Evolutionary conservation across 2,329 filamentous ascomycete genomes (phyloP).

Genomic region (Talaromyces sp.): DNA sequence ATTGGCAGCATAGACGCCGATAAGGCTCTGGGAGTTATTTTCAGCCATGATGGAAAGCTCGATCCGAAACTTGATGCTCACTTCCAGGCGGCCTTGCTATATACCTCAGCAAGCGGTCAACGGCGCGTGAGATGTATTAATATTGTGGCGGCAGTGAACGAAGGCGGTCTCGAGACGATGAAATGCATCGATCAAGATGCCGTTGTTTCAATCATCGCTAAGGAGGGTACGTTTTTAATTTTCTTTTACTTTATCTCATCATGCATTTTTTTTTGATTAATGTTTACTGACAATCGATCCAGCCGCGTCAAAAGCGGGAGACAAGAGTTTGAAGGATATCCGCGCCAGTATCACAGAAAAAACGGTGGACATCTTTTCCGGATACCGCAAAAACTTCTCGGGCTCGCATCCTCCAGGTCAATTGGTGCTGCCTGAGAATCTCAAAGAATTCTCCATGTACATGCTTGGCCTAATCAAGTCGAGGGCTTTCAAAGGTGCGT

Average conservation of each 20-base stretch:
- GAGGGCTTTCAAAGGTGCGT: constrained; percentile 72
- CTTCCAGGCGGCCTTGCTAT: constrained; percentile 91
- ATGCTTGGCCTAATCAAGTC: constrained; percentile 85
- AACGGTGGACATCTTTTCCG: constrained; percentile 84
- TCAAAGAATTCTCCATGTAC: constrained; percentile 97
- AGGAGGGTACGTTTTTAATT: constrained; percentile 54
- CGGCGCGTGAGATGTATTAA: constrained; percentile 89
- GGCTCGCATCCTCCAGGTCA: constrained; percentile 83
- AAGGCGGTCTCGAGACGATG: constrained; percentile 75
- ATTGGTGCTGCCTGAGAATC: constrained; percentile 86
- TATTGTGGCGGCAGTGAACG: constrained; percentile 84
- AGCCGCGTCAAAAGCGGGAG: constrained; percentile 75
- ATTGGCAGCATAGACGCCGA: constrained; percentile 89
- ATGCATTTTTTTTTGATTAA: constrained; percentile 20
- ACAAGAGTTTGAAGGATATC: constrained; percentile 77
- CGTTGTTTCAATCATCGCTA: constrained; percentile 79
- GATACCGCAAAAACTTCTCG: constrained; percentile 88
- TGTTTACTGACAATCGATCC: constrained; percentile 16
- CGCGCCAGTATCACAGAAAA: constrained; percentile 79
- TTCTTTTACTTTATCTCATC: background rate
- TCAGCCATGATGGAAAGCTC: constrained; percentile 95
- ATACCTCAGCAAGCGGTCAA: constrained; percentile 85
- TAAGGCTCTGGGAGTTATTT: constrained; percentile 85
- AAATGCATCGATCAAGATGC: constrained; percentile 96
- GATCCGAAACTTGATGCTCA: constrained; percentile 94